phyloP scores from a whole-genome alignment of 257 asterid genomes.

The Lycium ferocissimum region DNA sequence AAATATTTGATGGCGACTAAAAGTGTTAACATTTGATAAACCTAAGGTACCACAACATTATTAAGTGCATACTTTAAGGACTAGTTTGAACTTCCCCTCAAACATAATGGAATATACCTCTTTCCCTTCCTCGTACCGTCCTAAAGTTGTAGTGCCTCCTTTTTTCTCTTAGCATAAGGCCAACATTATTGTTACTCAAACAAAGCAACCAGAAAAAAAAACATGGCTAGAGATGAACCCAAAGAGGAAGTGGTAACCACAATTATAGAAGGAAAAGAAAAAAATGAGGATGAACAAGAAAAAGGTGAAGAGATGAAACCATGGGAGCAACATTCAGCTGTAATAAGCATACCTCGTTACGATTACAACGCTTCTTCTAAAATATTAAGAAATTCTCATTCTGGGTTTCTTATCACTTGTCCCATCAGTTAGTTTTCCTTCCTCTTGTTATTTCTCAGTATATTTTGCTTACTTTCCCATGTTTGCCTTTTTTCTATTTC shows the following conservation, averaged over 20 bases:
- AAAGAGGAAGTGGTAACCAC: too few relatives aligned
- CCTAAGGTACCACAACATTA: too few relatives aligned
- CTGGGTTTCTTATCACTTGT: conserved; percentile 58
- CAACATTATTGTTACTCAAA: not conserved
- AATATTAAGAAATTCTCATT: conserved; percentile 47
- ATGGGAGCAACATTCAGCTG: conserved; percentile 63
- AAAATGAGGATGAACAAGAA: not conserved
- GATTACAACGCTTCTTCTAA: conserved; percentile 56
- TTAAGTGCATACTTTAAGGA: too few relatives aligned
- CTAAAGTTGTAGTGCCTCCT: too few relatives aligned
- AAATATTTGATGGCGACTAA: too few relatives aligned
- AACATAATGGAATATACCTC: too few relatives aligned
- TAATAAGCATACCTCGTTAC: conserved; percentile 55
- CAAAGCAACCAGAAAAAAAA: not conserved
- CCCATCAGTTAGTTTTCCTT: conserved; percentile 45
- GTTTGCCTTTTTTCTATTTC: not conserved
- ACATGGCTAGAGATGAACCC: not conserved
- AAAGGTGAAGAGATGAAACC: conserved; percentile 52
- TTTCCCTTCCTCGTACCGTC: too few relatives aligned
- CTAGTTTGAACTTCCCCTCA: too few relatives aligned
- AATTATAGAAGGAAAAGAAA: not conserved
- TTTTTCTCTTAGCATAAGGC: not conserved
- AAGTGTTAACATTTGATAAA: too few relatives aligned
- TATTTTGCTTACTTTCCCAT: too few relatives aligned
- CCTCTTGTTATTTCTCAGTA: not conserved